Conservation (phyloP, 177 flowering plant genomes). For the Vitis hybrid region DNA sequence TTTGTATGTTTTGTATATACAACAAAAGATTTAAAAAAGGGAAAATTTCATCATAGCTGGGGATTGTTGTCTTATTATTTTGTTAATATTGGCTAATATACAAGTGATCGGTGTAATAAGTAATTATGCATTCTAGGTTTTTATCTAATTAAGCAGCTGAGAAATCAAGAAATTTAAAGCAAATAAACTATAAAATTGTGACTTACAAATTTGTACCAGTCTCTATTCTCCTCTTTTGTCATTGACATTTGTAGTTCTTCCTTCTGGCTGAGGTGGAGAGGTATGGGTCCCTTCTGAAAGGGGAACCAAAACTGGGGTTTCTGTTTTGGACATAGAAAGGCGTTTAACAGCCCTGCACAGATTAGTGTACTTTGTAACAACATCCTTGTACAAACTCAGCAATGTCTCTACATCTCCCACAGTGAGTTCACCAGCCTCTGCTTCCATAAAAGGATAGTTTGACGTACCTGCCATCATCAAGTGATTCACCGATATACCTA, state of each 20-base stretch:
- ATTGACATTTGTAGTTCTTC: neutral
- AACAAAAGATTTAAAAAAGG: too few species aligned
- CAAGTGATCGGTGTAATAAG: neutral
- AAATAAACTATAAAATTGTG: neutral
- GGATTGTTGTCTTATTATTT: too few species aligned
- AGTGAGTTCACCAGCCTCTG: conserved; percentile 38
- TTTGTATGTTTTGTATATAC: too few species aligned
- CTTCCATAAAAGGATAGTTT: conserved; percentile 47
- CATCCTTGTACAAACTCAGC: conserved; percentile 46
- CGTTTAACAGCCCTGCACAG: conserved; percentile 23
- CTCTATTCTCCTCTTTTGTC: neutral
- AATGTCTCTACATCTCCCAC: conserved; percentile 41
- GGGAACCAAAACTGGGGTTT: neutral
- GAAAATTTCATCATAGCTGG: too few species aligned
- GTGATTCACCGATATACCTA: neutral
- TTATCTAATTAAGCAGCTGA: neutral
- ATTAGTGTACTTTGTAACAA: conserved; percentile 40
- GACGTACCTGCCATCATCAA: conserved; percentile 12
- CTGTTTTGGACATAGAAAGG: conserved; percentile 14
- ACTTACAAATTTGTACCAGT: conserved; percentile 5
- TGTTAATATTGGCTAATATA: too few species aligned
- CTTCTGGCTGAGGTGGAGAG: neutral
- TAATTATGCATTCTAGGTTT: neutral
- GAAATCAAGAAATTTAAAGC: neutral
- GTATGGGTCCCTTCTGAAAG: neutral